Conservation (phyloP, 2,329 filamentous ascomycete species). For the Fusarium sp. region DNA sequence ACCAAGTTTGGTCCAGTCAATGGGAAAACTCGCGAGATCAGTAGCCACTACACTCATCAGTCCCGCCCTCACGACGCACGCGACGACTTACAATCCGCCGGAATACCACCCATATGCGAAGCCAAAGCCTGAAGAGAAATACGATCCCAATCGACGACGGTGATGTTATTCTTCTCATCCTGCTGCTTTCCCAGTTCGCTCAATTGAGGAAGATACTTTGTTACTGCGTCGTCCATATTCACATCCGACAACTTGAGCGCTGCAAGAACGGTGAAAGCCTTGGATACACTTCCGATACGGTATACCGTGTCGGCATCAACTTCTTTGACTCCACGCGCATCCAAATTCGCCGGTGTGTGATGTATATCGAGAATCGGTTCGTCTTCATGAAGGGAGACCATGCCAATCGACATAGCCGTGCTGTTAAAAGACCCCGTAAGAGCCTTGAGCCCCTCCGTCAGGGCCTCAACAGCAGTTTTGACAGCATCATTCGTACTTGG, state of each 20-base stretch:
- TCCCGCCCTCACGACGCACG: fast-evolving
- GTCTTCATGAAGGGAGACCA: conserved; percentile 6
- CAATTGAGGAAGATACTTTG: conserved; percentile 18
- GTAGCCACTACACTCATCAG: conserved; percentile 9
- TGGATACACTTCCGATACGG: conserved; percentile 16
- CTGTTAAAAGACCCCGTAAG: neutral
- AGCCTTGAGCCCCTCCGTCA: neutral
- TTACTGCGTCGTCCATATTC: conserved; percentile 12
- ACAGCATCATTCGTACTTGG: conserved; percentile 5
- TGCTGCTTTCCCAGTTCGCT: conserved; percentile 10
- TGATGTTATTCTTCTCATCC: neutral
- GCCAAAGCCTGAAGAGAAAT: conserved; percentile 2
- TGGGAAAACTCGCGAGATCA: conserved; percentile 7
- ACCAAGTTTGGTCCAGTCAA: conserved; percentile 15
- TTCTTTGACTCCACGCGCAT: conserved; percentile 10
- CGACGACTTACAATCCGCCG: conserved; percentile 3
- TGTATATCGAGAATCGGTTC: conserved; percentile 3
- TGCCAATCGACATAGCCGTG: conserved; percentile 12
- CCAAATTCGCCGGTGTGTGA: conserved; percentile 5
- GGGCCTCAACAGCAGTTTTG: neutral
- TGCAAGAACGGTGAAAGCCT: conserved; percentile 9
- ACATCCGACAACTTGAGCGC: conserved; percentile 1
- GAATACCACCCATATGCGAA: conserved; percentile 19
- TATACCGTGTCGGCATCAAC: conserved; percentile 9
- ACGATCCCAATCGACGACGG: conserved; percentile 5